Percentiles rank a stretch among this genome's conserved stretches.
phyloP scores from a whole-genome alignment of 306 rosid species.

The Heteromeles arbutifolia region DNA sequence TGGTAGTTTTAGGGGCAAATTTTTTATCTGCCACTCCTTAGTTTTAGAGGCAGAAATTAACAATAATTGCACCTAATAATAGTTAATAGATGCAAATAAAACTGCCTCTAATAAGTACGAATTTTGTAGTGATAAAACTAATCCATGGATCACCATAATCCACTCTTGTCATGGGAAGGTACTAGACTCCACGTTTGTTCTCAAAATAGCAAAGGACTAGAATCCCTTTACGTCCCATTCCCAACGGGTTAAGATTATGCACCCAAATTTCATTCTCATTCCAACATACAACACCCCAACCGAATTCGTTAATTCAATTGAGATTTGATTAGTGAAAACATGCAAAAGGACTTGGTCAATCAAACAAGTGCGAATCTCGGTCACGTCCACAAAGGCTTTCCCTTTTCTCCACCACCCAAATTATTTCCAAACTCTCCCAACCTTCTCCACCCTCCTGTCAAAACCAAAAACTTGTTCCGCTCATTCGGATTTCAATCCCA shows the following conservation, averaged over 20 bases:
- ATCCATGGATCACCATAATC: background rate
- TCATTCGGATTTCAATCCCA: background rate
- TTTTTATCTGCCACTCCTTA: no score
- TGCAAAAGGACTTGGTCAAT: background rate
- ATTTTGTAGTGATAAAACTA: no score
- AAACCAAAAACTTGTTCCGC: background rate
- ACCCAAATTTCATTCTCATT: no score
- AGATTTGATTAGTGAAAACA: background rate
- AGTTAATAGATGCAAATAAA: no score
- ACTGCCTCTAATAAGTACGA: no score
- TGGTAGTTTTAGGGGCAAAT: no score
- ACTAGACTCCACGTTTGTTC: background rate
- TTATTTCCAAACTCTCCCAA: background rate
- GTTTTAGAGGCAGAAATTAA: no score
- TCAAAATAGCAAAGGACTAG: background rate
- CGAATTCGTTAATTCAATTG: background rate
- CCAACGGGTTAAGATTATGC: no score
- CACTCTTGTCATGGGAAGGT: background rate
- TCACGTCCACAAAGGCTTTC: background rate
- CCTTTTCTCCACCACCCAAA: conserved; percentile 2
- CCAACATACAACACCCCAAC: background rate
- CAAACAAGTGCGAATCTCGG: background rate
- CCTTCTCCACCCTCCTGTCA: background rate
- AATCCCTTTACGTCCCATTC: background rate
- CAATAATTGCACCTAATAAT: no score